These are phyloP conservation scores for Penicillium sclerotiorum DNA, from an alignment of 2,329 filamentous ascomycete species.

Conservation along the genomic window DNA sequence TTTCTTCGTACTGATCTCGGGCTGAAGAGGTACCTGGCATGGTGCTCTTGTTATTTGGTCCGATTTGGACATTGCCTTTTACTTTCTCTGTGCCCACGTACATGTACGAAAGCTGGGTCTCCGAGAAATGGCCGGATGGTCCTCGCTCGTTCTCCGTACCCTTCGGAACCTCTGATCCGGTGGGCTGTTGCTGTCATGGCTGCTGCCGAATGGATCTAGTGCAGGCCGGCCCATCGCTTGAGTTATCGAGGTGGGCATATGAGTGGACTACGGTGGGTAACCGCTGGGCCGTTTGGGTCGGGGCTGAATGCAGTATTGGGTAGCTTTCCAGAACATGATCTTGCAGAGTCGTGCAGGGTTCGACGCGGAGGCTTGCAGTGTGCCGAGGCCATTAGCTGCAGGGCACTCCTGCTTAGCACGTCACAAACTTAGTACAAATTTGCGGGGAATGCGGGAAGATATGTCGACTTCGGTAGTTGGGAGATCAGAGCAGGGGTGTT, in stretches of 20 bases:
- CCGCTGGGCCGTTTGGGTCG: background rate
- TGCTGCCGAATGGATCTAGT: background rate
- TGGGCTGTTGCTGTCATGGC: background rate
- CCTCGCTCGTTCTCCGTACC: no score
- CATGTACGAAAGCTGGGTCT: no score
- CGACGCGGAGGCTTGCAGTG: background rate
- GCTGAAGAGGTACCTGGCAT: no score
- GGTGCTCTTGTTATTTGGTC: no score
- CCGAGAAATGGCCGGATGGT: background rate
- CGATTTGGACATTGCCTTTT: no score
- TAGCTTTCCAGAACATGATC: conserved; percentile 13
- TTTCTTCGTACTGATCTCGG: no score
- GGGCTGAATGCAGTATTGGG: conserved; percentile 1
- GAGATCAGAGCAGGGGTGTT: background rate
- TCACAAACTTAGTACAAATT: no score
- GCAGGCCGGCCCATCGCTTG: background rate
- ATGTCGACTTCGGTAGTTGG: background rate
- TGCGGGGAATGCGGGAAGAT: background rate
- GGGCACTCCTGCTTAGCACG: background rate
- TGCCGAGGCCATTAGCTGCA: background rate
- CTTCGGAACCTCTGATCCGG: background rate
- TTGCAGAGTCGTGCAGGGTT: conserved; percentile 5
- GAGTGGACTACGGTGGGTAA: background rate
- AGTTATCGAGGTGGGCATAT: background rate
- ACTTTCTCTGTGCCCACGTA: no score